Base-by-base conservation (phyloP, 2,329 filamentous ascomycete species). In the Colletotrichum eremochloae region DNA sequence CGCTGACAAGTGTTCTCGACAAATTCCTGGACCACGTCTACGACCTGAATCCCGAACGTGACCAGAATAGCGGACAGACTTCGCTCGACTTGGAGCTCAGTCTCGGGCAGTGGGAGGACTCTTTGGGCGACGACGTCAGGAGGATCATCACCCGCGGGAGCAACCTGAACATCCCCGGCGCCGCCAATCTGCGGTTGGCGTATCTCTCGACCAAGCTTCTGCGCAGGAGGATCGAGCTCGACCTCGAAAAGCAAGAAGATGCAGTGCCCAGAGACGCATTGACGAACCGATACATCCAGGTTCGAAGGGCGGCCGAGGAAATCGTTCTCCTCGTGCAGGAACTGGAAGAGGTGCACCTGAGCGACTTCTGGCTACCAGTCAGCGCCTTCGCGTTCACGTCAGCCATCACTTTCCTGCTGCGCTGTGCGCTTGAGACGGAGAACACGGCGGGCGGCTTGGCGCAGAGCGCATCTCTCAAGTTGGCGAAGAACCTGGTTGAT, bases 301-400 rank as follows among this genome's bases (percentile, higher is more conserved):
- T 84, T 0, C 81, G 85, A 3, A 77, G 83, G 24, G 83, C 84
- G 0, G 83, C 85, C 0, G 86, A 88, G 71, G 85, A 88, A 2
- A 86, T 88, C 24, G 81, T 87, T 0, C 78, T 84, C 12, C 77
- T 88, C 3, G 80, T 85, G 0, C 85, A 86, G 56, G 86, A 87
- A 62, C 77, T 89, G 0, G 78, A 81, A 15, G 79, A 81, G 5
- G 67, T 78, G 1, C 84, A 87, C 18, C 78, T 87, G 0, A 77
- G 79, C 2, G 87, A 85, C 62, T 88, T 87, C 65, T 89, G 86
- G 86, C 78, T 88, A 7, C 82, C 87, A 0, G 81, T 84, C 11
- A 82, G 81, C 50, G 83, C 85, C 0, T 88, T 87, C 67, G 80
- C 83, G 0, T 82, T 87, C 33, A 82, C 85, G 0, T 84, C 85